These are phyloP conservation scores for Marasmius sp. DNA, from an alignment of 1,284 basidiomycete species.

Conservation along the genomic window DNA sequence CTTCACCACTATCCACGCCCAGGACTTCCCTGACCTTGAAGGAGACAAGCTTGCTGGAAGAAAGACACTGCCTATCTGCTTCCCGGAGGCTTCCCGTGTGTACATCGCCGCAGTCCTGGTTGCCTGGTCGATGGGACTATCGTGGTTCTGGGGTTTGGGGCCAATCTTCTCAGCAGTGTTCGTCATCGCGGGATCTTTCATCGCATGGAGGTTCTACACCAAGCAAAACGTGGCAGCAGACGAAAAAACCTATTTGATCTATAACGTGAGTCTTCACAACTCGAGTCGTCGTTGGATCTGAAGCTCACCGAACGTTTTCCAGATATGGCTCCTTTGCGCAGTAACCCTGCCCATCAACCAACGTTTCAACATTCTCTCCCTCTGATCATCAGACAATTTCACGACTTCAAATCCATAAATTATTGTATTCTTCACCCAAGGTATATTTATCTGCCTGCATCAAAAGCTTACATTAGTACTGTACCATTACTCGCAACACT, in stretches of 20 bases:
- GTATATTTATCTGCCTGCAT: not conserved
- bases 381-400: not conserved
- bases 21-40: conserved; percentile 32
- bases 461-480: not conserved
- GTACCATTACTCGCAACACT: not conserved
- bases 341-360: not conserved
- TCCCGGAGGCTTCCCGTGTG: conserved; percentile 21
- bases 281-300: not conserved
- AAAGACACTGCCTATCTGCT: conserved; percentile 30
- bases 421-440: not conserved
- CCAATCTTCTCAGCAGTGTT: conserved; percentile 10
- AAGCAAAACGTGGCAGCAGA: conserved; percentile 14
- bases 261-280: conserved; percentile 17
- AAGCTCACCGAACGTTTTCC: not conserved
- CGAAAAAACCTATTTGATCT: conserved; percentile 17
- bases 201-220: conserved; percentile 18
- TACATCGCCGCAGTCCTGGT: conserved; percentile 17
- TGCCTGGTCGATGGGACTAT: conserved; percentile 17
- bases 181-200: conserved; percentile 14
- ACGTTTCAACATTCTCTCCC: not conserved
- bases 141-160: conserved; percentile 17
- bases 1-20: conserved; percentile 33
- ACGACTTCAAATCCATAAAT: not conserved
- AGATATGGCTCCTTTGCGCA: conserved; percentile 4
- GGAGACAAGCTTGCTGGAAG: conserved; percentile 30